Evolutionary conservation across 306 rosid genomes (phyloP), one percentile per base, ranked within the genome.

Genomic region (Cucurbita ficifolia): DNA sequence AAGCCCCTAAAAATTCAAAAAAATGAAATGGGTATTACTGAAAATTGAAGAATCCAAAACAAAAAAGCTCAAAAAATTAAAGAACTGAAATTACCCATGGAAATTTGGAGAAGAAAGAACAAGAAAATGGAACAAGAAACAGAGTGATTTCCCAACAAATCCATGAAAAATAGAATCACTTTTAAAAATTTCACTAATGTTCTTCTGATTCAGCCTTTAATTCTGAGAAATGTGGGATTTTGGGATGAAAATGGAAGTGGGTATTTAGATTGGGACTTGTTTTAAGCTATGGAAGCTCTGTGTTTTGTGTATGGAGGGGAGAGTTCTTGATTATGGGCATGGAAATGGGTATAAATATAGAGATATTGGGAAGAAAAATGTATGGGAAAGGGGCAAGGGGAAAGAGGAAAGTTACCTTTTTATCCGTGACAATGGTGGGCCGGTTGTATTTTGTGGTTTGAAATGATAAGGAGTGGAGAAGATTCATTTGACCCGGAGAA

Each of bases 1-100:
- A 88, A 76, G 76, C 73, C 59, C 82, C 92, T 88, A 81, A 11
- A 21, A 48, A 6, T 6, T 48, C 52, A 48, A 72, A 69, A 49
- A 49, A 72, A 61, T 16, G 45, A 72, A 72, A 3, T 38, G 22
- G 54, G n/a, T 10, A 72, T 52, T 17, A 54, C 2, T 38, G 2
- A 17, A n/a, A 53, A 18, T 51, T 16, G 62, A 16, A 38, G 46
- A 71, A 36, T 6, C 7, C 18, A 2, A 52, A 16, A 33, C 7
- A 3, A 29, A 55, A 62, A 62, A n/a, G 29, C 1, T 36, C 0
- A 17, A 63, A 39, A 39, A 8, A 9, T 11, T 17, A 43, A 64
- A 18, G 56, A 56, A 56, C 24, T 56, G 8, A 24, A 56, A 40
- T 55, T 73, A 73, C 76, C 76, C 5, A 11, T 68, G 12, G 12